Evolutionary conservation across 148 eudicot species (phyloP).

Genomic region (Spergularia bocconei): DNA sequence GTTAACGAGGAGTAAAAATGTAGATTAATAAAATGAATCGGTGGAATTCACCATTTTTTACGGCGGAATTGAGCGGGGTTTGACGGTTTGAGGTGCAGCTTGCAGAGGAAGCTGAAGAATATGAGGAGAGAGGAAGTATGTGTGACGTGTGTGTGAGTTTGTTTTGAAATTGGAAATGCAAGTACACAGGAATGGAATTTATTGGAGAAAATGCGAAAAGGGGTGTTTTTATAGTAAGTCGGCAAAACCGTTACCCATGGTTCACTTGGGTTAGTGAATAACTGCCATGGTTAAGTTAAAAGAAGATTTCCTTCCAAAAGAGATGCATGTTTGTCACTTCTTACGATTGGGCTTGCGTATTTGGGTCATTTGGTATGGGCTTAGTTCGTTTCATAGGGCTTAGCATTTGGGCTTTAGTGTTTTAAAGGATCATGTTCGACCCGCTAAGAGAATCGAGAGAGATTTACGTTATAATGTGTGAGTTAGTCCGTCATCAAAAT

Average conservation of each 20-base stretch:
- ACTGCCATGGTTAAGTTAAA: conserved; percentile 7
- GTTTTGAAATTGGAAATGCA: not conserved
- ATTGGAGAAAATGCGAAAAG: not conserved
- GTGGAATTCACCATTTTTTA: conserved; percentile 15
- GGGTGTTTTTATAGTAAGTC: not conserved
- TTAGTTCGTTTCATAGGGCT: too few species aligned
- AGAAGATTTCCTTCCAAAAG: too few species aligned
- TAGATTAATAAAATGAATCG: not conserved
- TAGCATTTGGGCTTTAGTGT: too few species aligned
- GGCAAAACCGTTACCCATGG: not conserved
- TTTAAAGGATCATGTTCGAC: too few species aligned
- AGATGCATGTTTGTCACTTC: too few species aligned
- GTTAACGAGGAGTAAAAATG: not conserved
- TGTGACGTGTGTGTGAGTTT: not conserved
- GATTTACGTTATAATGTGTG: too few species aligned
- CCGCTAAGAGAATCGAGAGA: too few species aligned
- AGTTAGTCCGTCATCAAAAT: too few species aligned
- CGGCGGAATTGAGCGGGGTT: not conserved
- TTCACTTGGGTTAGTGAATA: not conserved
- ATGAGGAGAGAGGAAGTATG: not conserved
- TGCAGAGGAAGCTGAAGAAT: not conserved
- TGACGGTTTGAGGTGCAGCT: not conserved
- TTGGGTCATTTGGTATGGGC: too few species aligned
- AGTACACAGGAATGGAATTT: not conserved
- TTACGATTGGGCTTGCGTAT: too few species aligned